These are phyloP conservation scores for Lodderomyces elongisporus DNA, from an alignment of 1,139 yeast species.

Conservation along the genomic window DNA sequence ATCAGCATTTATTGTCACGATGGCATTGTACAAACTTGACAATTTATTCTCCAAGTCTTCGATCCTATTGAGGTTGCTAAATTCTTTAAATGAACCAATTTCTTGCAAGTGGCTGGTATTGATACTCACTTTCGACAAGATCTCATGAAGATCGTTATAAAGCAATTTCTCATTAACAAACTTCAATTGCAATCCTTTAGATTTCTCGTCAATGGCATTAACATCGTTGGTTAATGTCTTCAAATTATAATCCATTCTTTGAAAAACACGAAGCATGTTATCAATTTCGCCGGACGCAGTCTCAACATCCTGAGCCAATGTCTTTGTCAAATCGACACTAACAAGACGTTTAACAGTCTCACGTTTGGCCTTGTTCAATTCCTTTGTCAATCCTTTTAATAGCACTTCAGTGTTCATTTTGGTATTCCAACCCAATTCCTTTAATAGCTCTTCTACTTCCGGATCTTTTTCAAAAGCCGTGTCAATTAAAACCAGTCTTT, in stretches of 20 bases:
- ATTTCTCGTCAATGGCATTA: conserved; percentile 65
- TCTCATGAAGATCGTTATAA: conserved; percentile 63
- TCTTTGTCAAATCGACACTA: conserved; percentile 37
- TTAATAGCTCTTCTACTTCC: conserved; percentile 62
- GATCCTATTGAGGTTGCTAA: conserved; percentile 42
- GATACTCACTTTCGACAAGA: conserved; percentile 65
- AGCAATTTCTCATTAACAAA: conserved; percentile 74
- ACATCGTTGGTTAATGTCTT: conserved; percentile 57
- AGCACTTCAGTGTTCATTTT: conserved; percentile 57
- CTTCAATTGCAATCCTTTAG: conserved; percentile 79
- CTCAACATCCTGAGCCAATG: conserved; percentile 31
- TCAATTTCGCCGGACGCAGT: conserved; percentile 60
- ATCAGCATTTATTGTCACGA: conserved; percentile 53
- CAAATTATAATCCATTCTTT: conserved; percentile 40
- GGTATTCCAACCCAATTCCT: conserved; percentile 70
- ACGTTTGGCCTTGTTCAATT: conserved; percentile 36
- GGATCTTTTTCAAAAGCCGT: conserved; percentile 32
- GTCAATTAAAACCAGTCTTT: neutral
- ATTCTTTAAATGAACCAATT: conserved; percentile 47
- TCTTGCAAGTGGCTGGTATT: conserved; percentile 50
- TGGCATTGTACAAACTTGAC: conserved; percentile 58
- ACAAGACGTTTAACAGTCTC: conserved; percentile 36
- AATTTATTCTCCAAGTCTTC: conserved; percentile 54
- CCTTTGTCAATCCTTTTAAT: conserved; percentile 51
- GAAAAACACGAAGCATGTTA: conserved; percentile 48